Base-by-base conservation (phyloP, 768 basidiomycete species). In the Calocybe gangraenosa region DNA sequence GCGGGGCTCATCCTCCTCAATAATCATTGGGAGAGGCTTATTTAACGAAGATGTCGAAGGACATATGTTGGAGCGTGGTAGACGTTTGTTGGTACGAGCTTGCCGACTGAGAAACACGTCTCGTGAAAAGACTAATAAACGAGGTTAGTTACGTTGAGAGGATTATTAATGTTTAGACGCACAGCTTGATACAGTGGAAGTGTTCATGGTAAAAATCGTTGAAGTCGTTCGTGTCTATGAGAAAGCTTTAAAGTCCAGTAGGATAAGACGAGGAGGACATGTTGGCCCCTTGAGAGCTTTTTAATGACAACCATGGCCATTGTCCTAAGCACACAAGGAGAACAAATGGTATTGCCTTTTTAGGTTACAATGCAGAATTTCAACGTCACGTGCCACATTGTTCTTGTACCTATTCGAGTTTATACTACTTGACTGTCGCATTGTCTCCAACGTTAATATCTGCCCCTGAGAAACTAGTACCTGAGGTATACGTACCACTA, bases 1-100 rank as follows among this genome's bases (percentile, higher is more conserved):
- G 10, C 57, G 53, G n/a, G 53, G 40, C 28, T 58, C 64, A 37
- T 68, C 64, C 47, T 69, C 65, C 39, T 69, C 65, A 0, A 52
- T 51, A 34, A 67, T 67, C 28, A 65, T 60, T 36, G 63, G 58
- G 44, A 67, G 56, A 34, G 49, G 46, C 35, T 52, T 50, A 9
- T 50, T 57, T 6, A 39, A 45, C 37, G 44, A 30, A 32, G 50
- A 58, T 23, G 56, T 45, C 13, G 55, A 46, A 42, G 46, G 46
- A 33, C 44, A 50, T 42, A 40, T 22, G 43, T 49, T 50, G 41
- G 42, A 22, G 34, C 19, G 44, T 33, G 37, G 30, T 11, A 37
- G 6, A 22, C 40, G 43, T 22, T 55, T 60, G 37, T 57, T 56
- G 20, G 55, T 64, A 43, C 61, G 64, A 30, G 63, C 61, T 43